Percentiles rank a stretch among this genome's conserved stretches.
These are phyloP conservation scores for Blastocystis sp. DNA, from an alignment of 352 stramenopile species.

Conservation along the genomic window DNA sequence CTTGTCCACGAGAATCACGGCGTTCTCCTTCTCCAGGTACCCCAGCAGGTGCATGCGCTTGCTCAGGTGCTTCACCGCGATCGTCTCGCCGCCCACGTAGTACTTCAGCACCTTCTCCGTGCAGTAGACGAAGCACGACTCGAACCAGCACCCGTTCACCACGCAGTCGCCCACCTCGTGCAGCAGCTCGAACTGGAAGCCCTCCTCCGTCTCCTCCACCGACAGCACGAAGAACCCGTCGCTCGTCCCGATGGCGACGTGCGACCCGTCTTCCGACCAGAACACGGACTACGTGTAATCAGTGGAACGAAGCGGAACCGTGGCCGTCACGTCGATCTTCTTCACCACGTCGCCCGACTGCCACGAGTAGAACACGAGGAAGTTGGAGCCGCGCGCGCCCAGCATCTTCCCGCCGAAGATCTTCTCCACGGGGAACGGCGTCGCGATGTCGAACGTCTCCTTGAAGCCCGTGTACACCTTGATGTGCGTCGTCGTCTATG, in stretches of 20 bases:
- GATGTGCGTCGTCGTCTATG: conserved; percentile 90
- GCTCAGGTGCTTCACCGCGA: conserved; percentile 93
- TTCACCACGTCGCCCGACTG: conserved; percentile 93
- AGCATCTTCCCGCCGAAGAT: conserved; percentile 93
- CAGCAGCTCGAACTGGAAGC: conserved; percentile 96
- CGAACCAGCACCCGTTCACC: conserved; percentile 95
- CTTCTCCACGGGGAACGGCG: conserved; percentile 90
- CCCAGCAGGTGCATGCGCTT: conserved; percentile 92
- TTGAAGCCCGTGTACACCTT: conserved; percentile 99
- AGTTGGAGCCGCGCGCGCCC: conserved; percentile 92
- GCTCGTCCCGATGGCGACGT: conserved; percentile 91
- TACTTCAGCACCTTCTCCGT: conserved; percentile 92
- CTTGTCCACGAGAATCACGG: conserved; percentile 98
- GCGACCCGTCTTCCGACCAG: conserved; percentile 93
- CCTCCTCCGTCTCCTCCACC: conserved; percentile 83
- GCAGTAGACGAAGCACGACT: conserved; percentile 98
- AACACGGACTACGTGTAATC: conserved; percentile 87
- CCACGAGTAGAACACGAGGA: conserved; percentile 98
- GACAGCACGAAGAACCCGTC: conserved; percentile 92
- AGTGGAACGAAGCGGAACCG: not conserved
- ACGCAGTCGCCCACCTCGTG: conserved; percentile 95
- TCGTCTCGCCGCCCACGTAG: conserved; percentile 98
- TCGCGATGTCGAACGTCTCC: conserved; percentile 90
- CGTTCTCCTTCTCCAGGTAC: conserved; percentile 96
- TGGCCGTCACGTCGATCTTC: conserved; percentile 92